Percentiles rank a stretch among this genome's conserved stretches.
Evolutionary conservation across 768 basidiomycete genomes (phyloP).

Genomic region (Leccinum uliginosum): DNA sequence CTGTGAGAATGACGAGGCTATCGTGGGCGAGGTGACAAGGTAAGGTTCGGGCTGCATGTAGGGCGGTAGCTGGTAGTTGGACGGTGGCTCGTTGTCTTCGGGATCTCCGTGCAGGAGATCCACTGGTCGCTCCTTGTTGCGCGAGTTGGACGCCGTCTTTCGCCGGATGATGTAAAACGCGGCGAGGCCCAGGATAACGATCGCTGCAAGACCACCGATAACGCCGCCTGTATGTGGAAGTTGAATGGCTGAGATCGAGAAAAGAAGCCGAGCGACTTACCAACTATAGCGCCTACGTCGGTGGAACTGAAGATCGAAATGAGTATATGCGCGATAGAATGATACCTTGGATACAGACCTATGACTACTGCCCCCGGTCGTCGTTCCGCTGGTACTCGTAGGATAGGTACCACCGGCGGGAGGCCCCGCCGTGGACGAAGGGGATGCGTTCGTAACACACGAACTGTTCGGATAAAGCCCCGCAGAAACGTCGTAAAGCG

Average conservation of each 20-base stretch:
- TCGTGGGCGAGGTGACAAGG: constrained; percentile 61
- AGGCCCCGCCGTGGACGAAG: constrained; percentile 71
- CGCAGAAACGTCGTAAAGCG: constrained; percentile 48
- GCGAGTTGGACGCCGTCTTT: constrained; percentile 32
- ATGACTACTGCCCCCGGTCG: constrained; percentile 19
- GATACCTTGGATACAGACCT: constrained; percentile 19
- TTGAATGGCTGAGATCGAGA: constrained; percentile 4
- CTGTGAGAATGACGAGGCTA: constrained; percentile 33
- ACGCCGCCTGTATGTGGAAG: constrained; percentile 41
- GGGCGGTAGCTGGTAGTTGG: constrained; percentile 53
- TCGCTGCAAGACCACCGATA: constrained; percentile 50
- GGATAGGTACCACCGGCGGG: constrained; percentile 74
- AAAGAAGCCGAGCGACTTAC: constrained; percentile 23
- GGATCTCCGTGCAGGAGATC: constrained; percentile 60
- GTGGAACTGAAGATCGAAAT: constrained; percentile 24
- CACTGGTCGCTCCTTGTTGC: constrained; percentile 54
- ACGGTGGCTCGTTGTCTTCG: constrained; percentile 43
- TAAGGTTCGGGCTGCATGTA: constrained; percentile 77
- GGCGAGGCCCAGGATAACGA: constrained; percentile 39
- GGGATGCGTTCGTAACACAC: constrained; percentile 58
- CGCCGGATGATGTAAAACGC: constrained; percentile 50
- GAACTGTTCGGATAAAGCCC: constrained; percentile 45
- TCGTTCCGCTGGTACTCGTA: constrained; percentile 42
- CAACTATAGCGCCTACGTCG: constrained; percentile 49
- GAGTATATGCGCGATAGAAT: neutral